These are phyloP conservation scores for Amauroascus niger DNA, from an alignment of 2,329 filamentous ascomycete genomes.

Conservation along the genomic window DNA sequence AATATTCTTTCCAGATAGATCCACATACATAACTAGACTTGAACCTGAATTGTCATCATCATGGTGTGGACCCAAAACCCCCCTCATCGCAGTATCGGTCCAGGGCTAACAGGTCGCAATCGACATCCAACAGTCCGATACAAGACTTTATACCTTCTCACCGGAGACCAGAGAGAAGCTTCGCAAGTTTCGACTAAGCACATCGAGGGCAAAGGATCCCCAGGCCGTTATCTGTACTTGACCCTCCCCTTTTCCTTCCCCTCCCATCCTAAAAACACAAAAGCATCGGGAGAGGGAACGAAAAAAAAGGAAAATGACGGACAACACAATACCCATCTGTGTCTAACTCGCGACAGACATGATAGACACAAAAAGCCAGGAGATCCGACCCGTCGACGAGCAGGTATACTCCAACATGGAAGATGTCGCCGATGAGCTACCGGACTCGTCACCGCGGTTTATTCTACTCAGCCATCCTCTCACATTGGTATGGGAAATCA, in stretches of 20 bases:
- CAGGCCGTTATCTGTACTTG: constrained; percentile 88
- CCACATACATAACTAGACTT: too few species aligned
- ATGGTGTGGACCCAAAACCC: constrained; percentile 1
- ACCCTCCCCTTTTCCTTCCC: neutral
- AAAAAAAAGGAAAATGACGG: neutral
- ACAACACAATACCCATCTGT: neutral
- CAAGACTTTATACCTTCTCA: constrained; percentile 85
- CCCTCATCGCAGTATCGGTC: neutral
- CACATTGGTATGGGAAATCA: constrained; percentile 58
- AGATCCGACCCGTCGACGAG: constrained; percentile 76
- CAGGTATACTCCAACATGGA: constrained; percentile 73
- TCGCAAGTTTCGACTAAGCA: constrained; percentile 86
- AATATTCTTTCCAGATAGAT: too few species aligned
- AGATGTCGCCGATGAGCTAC: constrained; percentile 77
- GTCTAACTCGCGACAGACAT: constrained; percentile 51
- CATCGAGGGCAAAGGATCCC: constrained; percentile 73
- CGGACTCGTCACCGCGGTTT: constrained; percentile 83
- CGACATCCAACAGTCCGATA: constrained; percentile 54
- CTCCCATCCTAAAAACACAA: neutral
- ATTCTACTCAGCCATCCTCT: constrained; percentile 84
- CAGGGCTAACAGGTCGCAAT: neutral
- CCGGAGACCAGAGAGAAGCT: constrained; percentile 80
- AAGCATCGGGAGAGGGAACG: too few species aligned
- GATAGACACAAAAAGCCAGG: constrained; percentile 82
- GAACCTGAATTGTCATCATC: too few species aligned